Base-by-base conservation (phyloP, 148 eudicot genomes). In the Chenopodium berlandieri region DNA sequence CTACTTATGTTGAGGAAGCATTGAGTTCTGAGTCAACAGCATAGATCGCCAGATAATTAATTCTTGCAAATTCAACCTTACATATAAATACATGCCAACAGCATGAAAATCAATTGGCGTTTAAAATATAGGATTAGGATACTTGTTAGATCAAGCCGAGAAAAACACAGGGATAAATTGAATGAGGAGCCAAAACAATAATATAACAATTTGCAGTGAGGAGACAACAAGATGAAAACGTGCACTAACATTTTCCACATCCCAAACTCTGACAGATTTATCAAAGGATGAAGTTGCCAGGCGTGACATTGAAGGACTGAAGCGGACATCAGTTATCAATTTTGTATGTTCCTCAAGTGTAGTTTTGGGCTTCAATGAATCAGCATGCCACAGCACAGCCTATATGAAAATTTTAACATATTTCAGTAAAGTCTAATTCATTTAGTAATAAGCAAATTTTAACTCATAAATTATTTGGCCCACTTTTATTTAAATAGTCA, bases 261-360 rank as follows among this genome's bases (percentile, higher is more conserved):
- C 97, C 98, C 98, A 94, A 81, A 94, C 95, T 86, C 97, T 84
- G 71, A 94, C 97, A 80, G 97, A 87, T 85, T 91, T 94, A 83
- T 94, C 98, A 83, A 90, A 94, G 48, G 98, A 94, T 44, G 97
- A 94, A 75, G 97, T 94, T 82, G 97, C 98, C 67, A 94, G 92
- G 60, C 98, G 95, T 19, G 91, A 85, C 88, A 89, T 87, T 89
- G 93, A 93, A 54, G 97, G 93, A 70, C 98, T 93, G 87, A 94
- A 94, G 71, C 98, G 97, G 48, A 94, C 95, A 87, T 94, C 98
- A 68, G 97, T 94, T 71, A 94, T 93, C 75, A 90, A 80, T 47
- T 86, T 67, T 48, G 95, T 83, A 86, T 94, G 98, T 78, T 94
- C 98, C 79, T 94, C 98, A 71, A 94, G 92, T 37, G 92, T 88